phyloP scores from a whole-genome alignment of 108 stramenopile species.

The Bacterosira constricta region DNA sequence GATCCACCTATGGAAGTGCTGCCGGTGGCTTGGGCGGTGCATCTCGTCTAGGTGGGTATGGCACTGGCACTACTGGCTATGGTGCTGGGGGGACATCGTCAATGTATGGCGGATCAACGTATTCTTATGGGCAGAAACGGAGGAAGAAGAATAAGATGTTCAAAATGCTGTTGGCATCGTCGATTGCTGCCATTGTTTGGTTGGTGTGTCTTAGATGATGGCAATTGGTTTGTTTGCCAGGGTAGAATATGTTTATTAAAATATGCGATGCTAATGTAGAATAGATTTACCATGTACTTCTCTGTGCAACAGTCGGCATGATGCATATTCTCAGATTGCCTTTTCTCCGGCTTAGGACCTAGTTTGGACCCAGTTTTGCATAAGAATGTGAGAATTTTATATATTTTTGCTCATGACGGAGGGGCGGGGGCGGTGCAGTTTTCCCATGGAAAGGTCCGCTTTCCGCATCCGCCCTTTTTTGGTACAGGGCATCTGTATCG shows the following conservation, averaged over 20 bases:
- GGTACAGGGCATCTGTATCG: too few relatives aligned
- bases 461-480: too few relatives aligned
- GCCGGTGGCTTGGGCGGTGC: not conserved
- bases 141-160: slow-evolving; percentile 41
- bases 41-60: not conserved
- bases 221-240: too few relatives aligned
- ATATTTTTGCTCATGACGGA: too few relatives aligned
- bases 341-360: too few relatives aligned
- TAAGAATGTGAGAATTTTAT: too few relatives aligned
- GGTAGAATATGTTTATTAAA: not conserved
- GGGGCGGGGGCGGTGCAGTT: too few relatives aligned
- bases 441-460: too few relatives aligned
- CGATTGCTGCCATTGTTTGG: slow-evolving; percentile 50
- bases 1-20: not conserved
- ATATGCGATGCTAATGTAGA: not conserved
- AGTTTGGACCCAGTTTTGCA: too few relatives aligned
- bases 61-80: not conserved
- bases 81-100: slow-evolving; percentile 3
- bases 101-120: slow-evolving; percentile 4
- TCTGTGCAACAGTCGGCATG: too few relatives aligned
- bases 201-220: slow-evolving; percentile 42
- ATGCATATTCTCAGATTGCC: too few relatives aligned
- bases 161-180: slow-evolving; percentile 41
- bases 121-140: slow-evolving; percentile 8
- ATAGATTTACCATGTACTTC: not conserved